Conservation (phyloP, 169 alveolate genomes). For the Neospora caninum region DNA sequence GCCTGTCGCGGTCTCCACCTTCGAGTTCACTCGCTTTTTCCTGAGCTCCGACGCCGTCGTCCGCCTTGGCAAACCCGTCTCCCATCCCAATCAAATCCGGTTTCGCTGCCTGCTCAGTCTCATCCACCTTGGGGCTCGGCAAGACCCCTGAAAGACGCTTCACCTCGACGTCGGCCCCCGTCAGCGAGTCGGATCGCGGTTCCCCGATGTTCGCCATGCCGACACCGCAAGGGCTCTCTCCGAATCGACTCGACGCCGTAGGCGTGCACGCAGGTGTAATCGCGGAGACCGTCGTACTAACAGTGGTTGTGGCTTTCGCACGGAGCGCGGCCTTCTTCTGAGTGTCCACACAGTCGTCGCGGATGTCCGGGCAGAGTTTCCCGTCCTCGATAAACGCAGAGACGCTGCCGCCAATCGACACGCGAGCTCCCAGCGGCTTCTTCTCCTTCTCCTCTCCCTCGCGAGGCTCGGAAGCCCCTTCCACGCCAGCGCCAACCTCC, state of each 20-base stretch:
- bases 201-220: background rate
- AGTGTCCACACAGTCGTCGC: background rate
- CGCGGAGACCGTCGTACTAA: slow-evolving; percentile 23
- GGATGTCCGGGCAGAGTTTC: no score
- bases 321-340: background rate
- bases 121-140: no score
- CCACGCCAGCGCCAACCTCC: background rate
- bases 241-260: background rate
- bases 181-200: no score
- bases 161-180: no score
- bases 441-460: background rate
- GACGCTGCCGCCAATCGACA: background rate
- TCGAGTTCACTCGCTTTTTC: background rate
- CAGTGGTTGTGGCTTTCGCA: background rate
- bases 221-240: background rate
- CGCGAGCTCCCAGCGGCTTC: background rate
- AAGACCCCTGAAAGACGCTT: no score
- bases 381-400: background rate
- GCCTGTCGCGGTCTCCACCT: background rate
- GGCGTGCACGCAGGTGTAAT: slow-evolving; percentile 2
- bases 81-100: background rate
- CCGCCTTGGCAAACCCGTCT: background rate
- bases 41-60: background rate
- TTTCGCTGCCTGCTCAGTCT: no score
- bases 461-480: background rate